Conservation (phyloP, 106 monocot genomes). For the Chionographis japonica region DNA sequence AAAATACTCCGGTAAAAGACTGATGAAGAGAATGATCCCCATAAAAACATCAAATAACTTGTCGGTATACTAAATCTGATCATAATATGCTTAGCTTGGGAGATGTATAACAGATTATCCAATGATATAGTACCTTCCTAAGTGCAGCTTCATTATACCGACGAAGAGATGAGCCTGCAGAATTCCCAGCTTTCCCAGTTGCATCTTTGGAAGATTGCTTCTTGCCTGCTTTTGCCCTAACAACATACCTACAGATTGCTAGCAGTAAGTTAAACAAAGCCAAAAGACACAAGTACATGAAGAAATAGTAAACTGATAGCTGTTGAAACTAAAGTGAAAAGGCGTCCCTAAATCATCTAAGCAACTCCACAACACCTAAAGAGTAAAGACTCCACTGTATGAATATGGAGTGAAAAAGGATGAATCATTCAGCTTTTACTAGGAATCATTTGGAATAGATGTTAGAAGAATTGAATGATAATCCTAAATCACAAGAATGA, state of each 20-base stretch:
- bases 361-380: too few species aligned
- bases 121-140: constrained; percentile 47
- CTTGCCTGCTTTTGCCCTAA: constrained; percentile 85
- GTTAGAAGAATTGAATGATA: too few species aligned
- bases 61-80: neutral
- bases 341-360: too few species aligned
- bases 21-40: neutral
- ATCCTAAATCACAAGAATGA: too few species aligned
- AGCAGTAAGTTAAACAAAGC: neutral
- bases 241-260: constrained; percentile 57
- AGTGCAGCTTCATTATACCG: constrained; percentile 95
- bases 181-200: constrained; percentile 76
- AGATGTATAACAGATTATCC: neutral
- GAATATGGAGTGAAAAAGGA: too few species aligned
- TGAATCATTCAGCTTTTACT: too few species aligned
- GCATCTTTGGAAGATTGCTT: constrained; percentile 94
- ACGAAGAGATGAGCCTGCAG: constrained; percentile 89
- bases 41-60: neutral
- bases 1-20: too few species aligned
- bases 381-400: too few species aligned
- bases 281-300: neutral
- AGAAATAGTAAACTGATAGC: neutral
- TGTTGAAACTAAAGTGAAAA: neutral
- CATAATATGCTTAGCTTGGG: neutral
- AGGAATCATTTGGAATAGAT: too few species aligned